Base-by-base conservation (phyloP, 192 early-diverging fungal genomes). In the Geranomyces michiganensis region DNA sequence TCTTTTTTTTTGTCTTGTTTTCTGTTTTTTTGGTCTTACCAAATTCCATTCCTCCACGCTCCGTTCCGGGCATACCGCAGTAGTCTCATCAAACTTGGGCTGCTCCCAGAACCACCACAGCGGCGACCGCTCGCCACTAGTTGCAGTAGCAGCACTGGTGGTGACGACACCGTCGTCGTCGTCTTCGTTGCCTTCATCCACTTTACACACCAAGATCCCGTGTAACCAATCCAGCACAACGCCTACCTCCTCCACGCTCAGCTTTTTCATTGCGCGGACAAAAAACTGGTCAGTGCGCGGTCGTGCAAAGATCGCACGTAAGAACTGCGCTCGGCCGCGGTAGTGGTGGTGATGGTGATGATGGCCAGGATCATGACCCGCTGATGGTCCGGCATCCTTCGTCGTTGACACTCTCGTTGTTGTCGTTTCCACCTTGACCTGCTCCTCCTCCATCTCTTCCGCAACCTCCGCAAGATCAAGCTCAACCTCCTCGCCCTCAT, bases 41-140 rank as follows among this genome's bases (percentile, higher is more conserved):
- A 49, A 19, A 12, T 36, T 22, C 70, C 70, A 71, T 31, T 71
- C 68, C 30, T 44, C 46, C 24, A 61, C 3, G 31, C 58, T 29
- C 22, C 29, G 58, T 32, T 60, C 58, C 51, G 4, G 36, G 36
- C 36, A 41, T 10, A 41, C 36, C 51, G 51, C 31, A 33, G 29
- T 58, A 10, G 14, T 12, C 10, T 58, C 29, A 17, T 60, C 58
- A 17, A 27, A 27, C 26, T 32, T 17, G 5, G 24, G 24, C 17
- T 60, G 24, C 31, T 21, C 41, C 70, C 60, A 62, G 15, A 71
- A 15, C 70, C 59, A 64, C 70, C 70, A 71, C 17, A 62, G 33
- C 19, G 59, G 33, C 27, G 56, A 0, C 29, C 55, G 31, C 26
- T n/a, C n/a, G 21, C 26, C 56, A 24, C 56, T 9, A 24, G 56